Conservation (phyloP, 2,329 filamentous ascomycete species). For the Cadophora luteo-olivacea region DNA sequence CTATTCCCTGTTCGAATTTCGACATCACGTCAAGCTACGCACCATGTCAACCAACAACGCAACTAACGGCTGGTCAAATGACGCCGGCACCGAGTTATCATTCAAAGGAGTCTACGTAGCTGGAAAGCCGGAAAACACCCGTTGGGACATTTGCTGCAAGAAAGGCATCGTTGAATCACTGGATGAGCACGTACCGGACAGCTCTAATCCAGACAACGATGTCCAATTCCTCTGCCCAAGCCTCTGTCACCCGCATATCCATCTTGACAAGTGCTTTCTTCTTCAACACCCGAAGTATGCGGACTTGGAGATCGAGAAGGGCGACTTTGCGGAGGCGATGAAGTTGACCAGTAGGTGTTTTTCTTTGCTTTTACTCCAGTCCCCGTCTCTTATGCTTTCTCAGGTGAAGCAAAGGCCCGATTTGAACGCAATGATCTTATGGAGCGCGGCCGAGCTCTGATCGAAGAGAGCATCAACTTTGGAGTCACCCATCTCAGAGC, state of each 20-base stretch:
- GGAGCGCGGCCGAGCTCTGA: slow-evolving; percentile 66
- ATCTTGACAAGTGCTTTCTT: slow-evolving; percentile 72
- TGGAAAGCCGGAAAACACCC: slow-evolving; percentile 38
- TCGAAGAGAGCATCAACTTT: slow-evolving; percentile 67
- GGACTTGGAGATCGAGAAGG: slow-evolving; percentile 63
- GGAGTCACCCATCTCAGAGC: slow-evolving; percentile 74
- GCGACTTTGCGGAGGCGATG: slow-evolving; percentile 72
- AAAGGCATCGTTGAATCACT: slow-evolving; percentile 42
- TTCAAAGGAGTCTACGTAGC: slow-evolving; percentile 44
- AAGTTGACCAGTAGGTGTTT: slow-evolving; percentile 52
- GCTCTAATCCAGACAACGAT: slow-evolving; percentile 3
- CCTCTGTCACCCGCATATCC: slow-evolving; percentile 76
- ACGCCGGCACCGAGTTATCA: slow-evolving; percentile 23
- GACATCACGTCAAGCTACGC: not conserved
- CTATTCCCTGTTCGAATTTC: not conserved
- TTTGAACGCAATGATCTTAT: slow-evolving; percentile 70
- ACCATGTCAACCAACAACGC: slow-evolving; percentile 4
- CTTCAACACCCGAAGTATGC: slow-evolving; percentile 64
- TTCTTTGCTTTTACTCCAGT: slow-evolving; percentile 20
- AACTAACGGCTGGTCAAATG: slow-evolving; percentile 7
- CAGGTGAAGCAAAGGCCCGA: slow-evolving; percentile 61
- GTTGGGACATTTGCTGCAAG: slow-evolving; percentile 45
- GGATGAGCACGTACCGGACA: slow-evolving; percentile 37
- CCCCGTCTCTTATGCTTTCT: slow-evolving; percentile 25
- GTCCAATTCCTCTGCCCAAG: slow-evolving; percentile 55